Evolutionary conservation across 495 filamentous ascomycete species (phyloP), one percentile per base, ranked within the genome.

Genomic region (Achaetomiella virescens): DNA sequence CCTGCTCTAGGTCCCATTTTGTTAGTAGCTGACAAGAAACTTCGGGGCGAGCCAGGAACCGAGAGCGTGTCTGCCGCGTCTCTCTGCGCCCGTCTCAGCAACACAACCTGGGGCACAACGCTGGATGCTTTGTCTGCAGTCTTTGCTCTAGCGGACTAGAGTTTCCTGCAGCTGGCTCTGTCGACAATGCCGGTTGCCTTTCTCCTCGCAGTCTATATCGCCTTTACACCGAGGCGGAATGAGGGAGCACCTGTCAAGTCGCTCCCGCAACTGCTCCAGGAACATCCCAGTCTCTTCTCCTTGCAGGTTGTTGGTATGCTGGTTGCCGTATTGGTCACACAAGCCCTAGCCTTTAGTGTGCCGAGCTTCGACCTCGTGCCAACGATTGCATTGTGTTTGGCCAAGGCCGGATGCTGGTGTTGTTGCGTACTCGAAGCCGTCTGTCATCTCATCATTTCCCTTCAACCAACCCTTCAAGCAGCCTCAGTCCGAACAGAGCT

Each of bases 331-430:
- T 4, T 52, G 12, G 41, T 21, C 9, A 3, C 21, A 0, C 46
- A 58, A 22, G 35, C 42, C 0, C 12, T 31, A 0, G 17, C 12
- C 0, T 58, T 50, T 27, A 48, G 55, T 0, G 6, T 47, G 2
- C 55, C 42, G 10, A 35, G 33, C 40, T n/a, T 52, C 14, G 7
- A 24, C n/a, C 9, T 46, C 3, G 38, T 27, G 0, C 10, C 31
- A 8, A 6, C 22, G 0, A 2, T 52, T 8, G 1, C 52, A 0
- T 8, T 66, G 21, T 66, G 61, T 3, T 24, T 58, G 9, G 14
- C 33, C 8, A 71, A 67, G 10, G 67, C 67, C 1, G 44, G 61
- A 2, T 54, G 54, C 31, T 71, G 67, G 69, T 66, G 60, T 51
- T 69, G 64, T 51, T 69, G 64, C 31, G 53, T 55, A 1, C 56